Evolutionary conservation across 768 basidiomycete genomes (phyloP), one percentile per base, ranked within the genome.

Genomic region (Pleurotus tuber-regium): DNA sequence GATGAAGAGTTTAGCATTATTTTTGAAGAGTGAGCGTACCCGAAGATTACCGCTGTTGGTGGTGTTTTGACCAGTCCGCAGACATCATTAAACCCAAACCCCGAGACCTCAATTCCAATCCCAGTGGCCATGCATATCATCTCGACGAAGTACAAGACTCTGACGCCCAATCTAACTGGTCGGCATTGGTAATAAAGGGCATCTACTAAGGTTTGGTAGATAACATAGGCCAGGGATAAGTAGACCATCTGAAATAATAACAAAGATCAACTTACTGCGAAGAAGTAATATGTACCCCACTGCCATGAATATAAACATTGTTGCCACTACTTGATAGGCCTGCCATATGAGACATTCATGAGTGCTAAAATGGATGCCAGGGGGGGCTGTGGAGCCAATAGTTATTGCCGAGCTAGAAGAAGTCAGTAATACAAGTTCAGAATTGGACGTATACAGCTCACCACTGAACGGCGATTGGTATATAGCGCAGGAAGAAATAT

Each of bases 201-300:
- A 47, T 64, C 66, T 4, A 74, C 72, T 73, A 53, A 23, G 18
- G 29, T 9, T 21, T 29, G n/a, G n/a, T n/a, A n/a, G n/a, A n/a
- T n/a, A n/a, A 8, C 23, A 49, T 25, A 53, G 24, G 33, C 23
- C 14, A 41, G 36, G 54, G 12, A 28, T 10, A 16, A 43, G 11
- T 36, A 14, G 50, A 30, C 9, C 23, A 16, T 19, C 4, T 28
- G 16, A 12, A n/a, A 18, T n/a, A n/a, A n/a, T n/a, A n/a, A n/a
- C n/a, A n/a, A n/a, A n/a, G n/a, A n/a, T 18, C n/a, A 18, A 52
- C 58, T 44, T 47, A 72, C 74, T 63, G 59, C 74, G 63, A 24
- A 74, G 54, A 42, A 75, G 70, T 14, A 76, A 61, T 28, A 76
- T 64, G n/a, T 64, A 67, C 52, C 74, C 73, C 7, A 72, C 69